Percentiles rank a stretch among this genome's conserved stretches.
These are phyloP conservation scores for Curvularia sp. DNA, from an alignment of 2,329 filamentous ascomycete genomes.

Conservation along the genomic window DNA sequence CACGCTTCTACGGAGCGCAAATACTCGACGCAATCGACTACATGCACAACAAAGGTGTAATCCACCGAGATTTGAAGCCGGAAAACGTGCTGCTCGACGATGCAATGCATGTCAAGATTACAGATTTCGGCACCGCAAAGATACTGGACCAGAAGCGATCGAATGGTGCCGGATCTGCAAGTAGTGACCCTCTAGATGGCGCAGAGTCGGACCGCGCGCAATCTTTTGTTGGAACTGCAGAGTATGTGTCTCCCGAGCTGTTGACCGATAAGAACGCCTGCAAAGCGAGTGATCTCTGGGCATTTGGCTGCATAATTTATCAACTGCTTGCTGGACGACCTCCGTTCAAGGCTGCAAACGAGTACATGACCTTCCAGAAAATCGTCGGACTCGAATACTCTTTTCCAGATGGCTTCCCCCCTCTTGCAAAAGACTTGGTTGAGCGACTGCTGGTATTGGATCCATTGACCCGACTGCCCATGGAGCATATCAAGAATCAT, in stretches of 20 bases:
- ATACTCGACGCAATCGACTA: conserved; percentile 97
- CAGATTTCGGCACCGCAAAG: conserved; percentile 98
- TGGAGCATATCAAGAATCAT: conserved; percentile 97
- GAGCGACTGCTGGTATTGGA: conserved; percentile 91
- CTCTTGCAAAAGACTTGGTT: conserved; percentile 84
- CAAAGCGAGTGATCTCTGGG: conserved; percentile 97
- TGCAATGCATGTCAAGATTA: conserved; percentile 98
- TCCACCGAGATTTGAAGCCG: conserved; percentile 94
- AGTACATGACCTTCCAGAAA: conserved; percentile 98
- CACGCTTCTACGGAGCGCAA: conserved; percentile 91
- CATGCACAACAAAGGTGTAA: conserved; percentile 96
- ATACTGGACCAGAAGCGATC: conserved; percentile 69
- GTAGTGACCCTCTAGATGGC: conserved; percentile 62
- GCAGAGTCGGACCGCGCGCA: conserved; percentile 77
- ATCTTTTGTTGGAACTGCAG: conserved; percentile 96
- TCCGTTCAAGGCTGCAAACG: conserved; percentile 94
- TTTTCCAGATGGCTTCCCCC: conserved; percentile 87
- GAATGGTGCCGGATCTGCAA: conserved; percentile 47
- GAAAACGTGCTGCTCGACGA: conserved; percentile 96
- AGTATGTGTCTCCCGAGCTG: conserved; percentile 98
- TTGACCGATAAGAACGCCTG: conserved; percentile 95
- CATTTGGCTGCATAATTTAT: conserved; percentile 97
- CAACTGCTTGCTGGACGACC: conserved; percentile 94
- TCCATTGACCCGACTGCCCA: conserved; percentile 79
- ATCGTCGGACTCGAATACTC: conserved; percentile 94